These are phyloP conservation scores for Fusarium coicis DNA, from an alignment of 2,329 filamentous ascomycete genomes.

Conservation along the genomic window DNA sequence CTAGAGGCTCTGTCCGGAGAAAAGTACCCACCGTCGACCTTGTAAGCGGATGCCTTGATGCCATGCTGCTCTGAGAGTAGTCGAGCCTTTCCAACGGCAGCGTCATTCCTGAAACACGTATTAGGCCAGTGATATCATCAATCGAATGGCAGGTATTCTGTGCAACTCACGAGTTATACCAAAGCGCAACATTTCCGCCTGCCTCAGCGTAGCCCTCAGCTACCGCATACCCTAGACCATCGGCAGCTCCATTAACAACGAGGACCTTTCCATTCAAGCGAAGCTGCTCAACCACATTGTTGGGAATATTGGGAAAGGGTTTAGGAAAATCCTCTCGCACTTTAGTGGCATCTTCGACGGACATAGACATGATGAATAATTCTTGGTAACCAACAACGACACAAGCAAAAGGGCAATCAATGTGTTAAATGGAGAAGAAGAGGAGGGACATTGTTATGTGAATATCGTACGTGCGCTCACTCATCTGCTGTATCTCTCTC, in stretches of 20 bases:
- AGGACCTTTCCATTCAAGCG: constrained; percentile 54
- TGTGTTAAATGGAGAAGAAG: background rate
- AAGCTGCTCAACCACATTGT: constrained; percentile 58
- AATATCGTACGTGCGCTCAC: background rate
- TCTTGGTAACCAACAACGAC: background rate
- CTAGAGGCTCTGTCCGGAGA: background rate
- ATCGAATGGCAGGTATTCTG: background rate
- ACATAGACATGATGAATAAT: constrained; percentile 44
- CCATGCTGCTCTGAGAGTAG: constrained; percentile 47
- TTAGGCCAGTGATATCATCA: background rate
- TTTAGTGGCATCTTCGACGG: constrained; percentile 34
- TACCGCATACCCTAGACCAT: constrained; percentile 58
- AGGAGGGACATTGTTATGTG: constrained; percentile 16
- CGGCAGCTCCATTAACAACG: constrained; percentile 57
- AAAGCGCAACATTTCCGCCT: constrained; percentile 52
- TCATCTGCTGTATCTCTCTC: background rate
- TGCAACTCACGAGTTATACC: constrained; percentile 47
- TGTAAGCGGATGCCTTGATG: constrained; percentile 54
- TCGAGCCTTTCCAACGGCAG: constrained; percentile 51
- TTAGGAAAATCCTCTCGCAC: constrained; percentile 40
- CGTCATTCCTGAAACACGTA: constrained; percentile 39
- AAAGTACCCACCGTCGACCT: constrained; percentile 52
- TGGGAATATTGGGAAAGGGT: constrained; percentile 39
- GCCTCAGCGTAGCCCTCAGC: constrained; percentile 60
- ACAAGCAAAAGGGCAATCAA: no score